phyloP scores from a whole-genome alignment of 2,329 filamentous ascomycete species.

The Massarina eburnea region DNA sequence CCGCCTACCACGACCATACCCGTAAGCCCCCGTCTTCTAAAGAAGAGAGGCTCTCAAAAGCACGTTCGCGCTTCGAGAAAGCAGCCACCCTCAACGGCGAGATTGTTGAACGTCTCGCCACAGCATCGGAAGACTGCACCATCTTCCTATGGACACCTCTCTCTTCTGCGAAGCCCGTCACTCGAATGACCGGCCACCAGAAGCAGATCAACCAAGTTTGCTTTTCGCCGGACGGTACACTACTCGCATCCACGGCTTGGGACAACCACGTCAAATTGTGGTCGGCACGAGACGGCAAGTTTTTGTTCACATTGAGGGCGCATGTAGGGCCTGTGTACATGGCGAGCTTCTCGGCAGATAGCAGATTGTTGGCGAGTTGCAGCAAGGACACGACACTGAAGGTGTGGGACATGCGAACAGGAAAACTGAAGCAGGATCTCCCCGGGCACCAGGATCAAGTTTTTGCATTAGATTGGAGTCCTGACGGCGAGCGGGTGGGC shows the following conservation, averaged over 20 bases:
- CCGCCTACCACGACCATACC: conserved; percentile 81
- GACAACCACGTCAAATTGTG: conserved; percentile 96
- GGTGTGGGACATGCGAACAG: conserved; percentile 87
- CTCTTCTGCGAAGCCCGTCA: conserved; percentile 75
- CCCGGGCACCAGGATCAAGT: conserved; percentile 92
- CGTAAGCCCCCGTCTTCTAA: conserved; percentile 68
- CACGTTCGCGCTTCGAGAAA: conserved; percentile 80
- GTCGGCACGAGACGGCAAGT: conserved; percentile 74
- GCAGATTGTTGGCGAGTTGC: conserved; percentile 80
- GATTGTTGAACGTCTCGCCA: conserved; percentile 81
- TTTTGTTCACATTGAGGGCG: conserved; percentile 83
- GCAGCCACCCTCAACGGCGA: conserved; percentile 75
- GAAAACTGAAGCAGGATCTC: conserved; percentile 79
- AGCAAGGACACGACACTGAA: conserved; percentile 94
- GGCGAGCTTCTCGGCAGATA: conserved; percentile 89
- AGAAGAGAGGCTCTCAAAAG: conserved; percentile 72
- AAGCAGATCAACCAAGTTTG: conserved; percentile 96
- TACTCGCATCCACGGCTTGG: conserved; percentile 86
- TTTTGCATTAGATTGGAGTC: conserved; percentile 92
- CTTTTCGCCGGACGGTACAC: conserved; percentile 85
- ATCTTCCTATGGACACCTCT: conserved; percentile 94
- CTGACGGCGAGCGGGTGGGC: conserved; percentile 83
- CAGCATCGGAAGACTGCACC: conserved; percentile 92
- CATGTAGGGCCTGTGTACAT: conserved; percentile 93
- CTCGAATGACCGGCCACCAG: conserved; percentile 89